Conservation (phyloP, 1,139 yeast species). For the Suhomyces bolitotheri region DNA sequence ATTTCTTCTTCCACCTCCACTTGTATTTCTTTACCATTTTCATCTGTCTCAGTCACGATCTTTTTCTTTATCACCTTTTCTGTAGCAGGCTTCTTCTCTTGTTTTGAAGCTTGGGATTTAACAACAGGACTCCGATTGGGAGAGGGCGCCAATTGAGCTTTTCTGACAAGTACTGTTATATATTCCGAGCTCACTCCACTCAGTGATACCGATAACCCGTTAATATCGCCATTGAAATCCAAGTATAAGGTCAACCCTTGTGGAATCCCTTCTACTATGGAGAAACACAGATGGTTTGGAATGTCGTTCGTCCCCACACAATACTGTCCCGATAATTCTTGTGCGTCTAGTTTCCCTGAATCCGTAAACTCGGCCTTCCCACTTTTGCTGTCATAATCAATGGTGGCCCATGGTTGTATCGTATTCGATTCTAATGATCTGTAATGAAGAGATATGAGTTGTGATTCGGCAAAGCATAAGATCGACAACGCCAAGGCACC, state of each 20-base stretch:
- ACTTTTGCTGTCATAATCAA: constrained; percentile 9
- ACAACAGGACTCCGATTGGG: constrained; percentile 30
- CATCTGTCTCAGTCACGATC: constrained; percentile 18
- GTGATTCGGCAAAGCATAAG: constrained; percentile 12
- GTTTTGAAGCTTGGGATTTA: constrained; percentile 4
- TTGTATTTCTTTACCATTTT: constrained; percentile 28
- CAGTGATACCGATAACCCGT: constrained; percentile 5
- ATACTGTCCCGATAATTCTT: constrained; percentile 16
- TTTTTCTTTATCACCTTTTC: constrained; percentile 19
- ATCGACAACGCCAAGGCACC: constrained; percentile 4
- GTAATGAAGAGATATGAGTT: constrained; percentile 9
- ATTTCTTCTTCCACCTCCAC: constrained; percentile 27
- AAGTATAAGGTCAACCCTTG: constrained; percentile 3
- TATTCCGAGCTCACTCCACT: background rate
- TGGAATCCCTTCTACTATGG: constrained; percentile 17
- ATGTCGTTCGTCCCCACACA: constrained; percentile 37
- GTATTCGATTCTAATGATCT: constrained; percentile 12
- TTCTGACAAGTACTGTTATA: constrained; percentile 1
- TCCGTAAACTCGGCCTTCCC: constrained; percentile 2
- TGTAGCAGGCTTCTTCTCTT: constrained; percentile 12
- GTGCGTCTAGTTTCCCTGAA: background rate
- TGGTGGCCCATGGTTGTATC: background rate
- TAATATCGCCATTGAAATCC: constrained; percentile 1
- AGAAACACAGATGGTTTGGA: constrained; percentile 34
- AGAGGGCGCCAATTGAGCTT: constrained; percentile 18